Conservation (phyloP, 2,329 filamentous ascomycete species). For the Colletotrichum filicis region DNA sequence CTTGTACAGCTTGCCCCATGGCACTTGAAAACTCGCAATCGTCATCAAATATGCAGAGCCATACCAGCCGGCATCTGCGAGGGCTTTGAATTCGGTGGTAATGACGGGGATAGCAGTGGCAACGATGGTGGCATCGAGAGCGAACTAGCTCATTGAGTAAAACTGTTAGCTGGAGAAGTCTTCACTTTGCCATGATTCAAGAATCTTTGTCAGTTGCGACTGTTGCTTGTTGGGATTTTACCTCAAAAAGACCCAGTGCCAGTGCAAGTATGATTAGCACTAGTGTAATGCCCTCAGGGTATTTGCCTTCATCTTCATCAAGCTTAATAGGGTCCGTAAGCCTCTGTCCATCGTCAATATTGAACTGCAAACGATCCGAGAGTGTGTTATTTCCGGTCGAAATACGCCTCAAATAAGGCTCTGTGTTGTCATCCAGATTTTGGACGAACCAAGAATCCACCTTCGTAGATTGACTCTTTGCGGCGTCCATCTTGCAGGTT, state of each 20-base stretch:
- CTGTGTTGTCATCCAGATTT: not conserved
- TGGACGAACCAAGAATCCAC: not conserved
- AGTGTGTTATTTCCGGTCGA: not conserved
- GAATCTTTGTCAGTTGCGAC: too few relatives aligned
- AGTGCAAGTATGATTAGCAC: not conserved
- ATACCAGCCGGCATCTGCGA: slow-evolving; percentile 27
- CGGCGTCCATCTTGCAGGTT: not conserved
- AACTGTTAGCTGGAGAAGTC: not conserved
- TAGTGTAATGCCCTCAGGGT: not conserved
- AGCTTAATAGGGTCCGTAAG: not conserved
- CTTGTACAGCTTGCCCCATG: slow-evolving; percentile 65
- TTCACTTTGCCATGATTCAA: not conserved
- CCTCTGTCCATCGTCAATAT: not conserved
- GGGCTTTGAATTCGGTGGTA: slow-evolving; percentile 28
- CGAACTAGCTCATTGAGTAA: not conserved
- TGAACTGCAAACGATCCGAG: not conserved
- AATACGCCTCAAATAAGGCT: not conserved
- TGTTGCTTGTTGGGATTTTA: not conserved
- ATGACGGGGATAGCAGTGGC: slow-evolving; percentile 33
- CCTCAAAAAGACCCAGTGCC: not conserved
- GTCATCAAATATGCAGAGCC: slow-evolving; percentile 1
- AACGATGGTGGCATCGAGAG: slow-evolving; percentile 40
- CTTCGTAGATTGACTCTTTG: not conserved
- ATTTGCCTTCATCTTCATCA: not conserved
- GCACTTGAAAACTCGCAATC: slow-evolving; percentile 49